These are phyloP conservation scores for Fusarium sp. DNA, from an alignment of 2,329 filamentous ascomycete genomes.

Conservation along the genomic window DNA sequence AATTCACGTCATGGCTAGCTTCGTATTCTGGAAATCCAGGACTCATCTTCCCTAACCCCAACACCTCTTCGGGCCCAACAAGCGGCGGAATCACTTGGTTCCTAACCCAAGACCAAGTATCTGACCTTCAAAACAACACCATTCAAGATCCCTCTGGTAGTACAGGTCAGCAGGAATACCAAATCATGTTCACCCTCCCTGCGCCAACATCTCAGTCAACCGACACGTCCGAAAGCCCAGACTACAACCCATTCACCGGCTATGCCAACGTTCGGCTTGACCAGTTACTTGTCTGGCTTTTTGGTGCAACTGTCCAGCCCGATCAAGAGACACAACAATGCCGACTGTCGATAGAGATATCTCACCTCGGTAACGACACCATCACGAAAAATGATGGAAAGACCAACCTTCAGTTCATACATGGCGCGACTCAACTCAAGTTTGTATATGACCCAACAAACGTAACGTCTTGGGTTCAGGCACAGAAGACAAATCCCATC, in stretches of 20 bases:
- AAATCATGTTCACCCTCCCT: not conserved
- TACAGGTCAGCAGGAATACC: not conserved
- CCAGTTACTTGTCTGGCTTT: not conserved
- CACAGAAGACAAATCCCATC: not conserved
- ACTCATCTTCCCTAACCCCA: not conserved
- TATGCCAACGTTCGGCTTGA: not conserved
- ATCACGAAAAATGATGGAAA: not conserved
- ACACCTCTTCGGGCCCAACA: not conserved
- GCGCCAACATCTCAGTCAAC: not conserved
- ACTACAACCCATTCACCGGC: not conserved
- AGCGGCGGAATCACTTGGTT: not conserved
- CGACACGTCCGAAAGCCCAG: not conserved
- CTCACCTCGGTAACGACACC: not conserved
- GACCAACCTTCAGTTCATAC: not conserved
- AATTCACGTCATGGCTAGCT: not conserved
- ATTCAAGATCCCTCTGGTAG: not conserved
- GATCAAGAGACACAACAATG: not conserved
- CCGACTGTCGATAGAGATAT: not conserved
- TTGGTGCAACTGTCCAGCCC: not conserved
- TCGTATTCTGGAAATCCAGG: not conserved
- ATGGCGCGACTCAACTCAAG: not conserved
- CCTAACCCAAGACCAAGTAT: not conserved
- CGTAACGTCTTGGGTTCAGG: not conserved
- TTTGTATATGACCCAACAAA: not conserved
- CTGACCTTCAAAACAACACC: not conserved